Evolutionary conservation across 495 filamentous ascomycete genomes (phyloP), one percentile per base, ranked within the genome.

Genomic region (Penicillium psychrofluorescens): DNA sequence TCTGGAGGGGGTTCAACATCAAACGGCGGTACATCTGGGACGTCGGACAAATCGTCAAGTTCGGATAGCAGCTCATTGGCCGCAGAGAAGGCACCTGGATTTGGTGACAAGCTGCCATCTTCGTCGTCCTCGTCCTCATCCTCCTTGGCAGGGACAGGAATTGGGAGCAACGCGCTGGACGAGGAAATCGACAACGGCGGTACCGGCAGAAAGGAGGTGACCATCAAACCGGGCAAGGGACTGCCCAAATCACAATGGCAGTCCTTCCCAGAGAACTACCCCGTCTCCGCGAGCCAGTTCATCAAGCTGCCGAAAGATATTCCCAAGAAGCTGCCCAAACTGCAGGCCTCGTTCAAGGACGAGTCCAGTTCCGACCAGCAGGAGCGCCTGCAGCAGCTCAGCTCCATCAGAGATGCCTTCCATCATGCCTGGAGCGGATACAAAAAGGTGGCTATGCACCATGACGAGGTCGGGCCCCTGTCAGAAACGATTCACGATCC

Each of bases 401-500:
- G 73, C n/a, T 66, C 72, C 6, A 72, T 95, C 33, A 82, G 76
- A 50, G 62, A 80, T 11, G 74, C 78, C 7, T 92, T 95, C 57
- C 46, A 67, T 27, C 80, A 81, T 49, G 79, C 81, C n/a, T 95
- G 89, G 88, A 62, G 66, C 0, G 81, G 80, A 27, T 95, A 95
- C 53, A 83, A 77, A 46, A 58, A 77, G 37, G 62, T 78, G 49
- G 89, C 89, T 3, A 90, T 89, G 86, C 67, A 75, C 29, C 79
- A 85, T 45, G 90, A 95, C 49, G 89, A 94, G 38, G 58, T 95
- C 10, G 74, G 67, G 38, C 90, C 90, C 2, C 50, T 90, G 6
- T 74, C 77, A 0, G 80, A 75, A 29, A 67, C 62, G 14, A 77
- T 58, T 32, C 67, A 69, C 38, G 72, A 97, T 54, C 86, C 90